Base-by-base conservation (phyloP, 176 grass and related monocot species). In the Poa annua region DNA sequence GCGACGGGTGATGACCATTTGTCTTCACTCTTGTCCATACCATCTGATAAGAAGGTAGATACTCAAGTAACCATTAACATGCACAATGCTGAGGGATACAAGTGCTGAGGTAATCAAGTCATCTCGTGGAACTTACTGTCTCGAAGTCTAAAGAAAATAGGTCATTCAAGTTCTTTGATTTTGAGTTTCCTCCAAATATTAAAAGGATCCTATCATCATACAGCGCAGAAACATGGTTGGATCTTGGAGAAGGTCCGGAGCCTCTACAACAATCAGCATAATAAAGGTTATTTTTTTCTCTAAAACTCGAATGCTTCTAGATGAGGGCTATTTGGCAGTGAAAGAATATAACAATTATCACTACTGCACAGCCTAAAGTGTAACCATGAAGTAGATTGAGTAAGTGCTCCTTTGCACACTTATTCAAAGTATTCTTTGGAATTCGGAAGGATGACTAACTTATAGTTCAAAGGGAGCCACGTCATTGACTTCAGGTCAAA, bases 401-500 rank as follows among this genome's bases (percentile, higher is more conserved):
- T 35, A 75, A 69, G 59, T 78, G 34, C 77, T 61, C 34, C 33
- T 78, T 26, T 51, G 3, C 17, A 32, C 16, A 55, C 73, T 21
- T 76, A 56, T 57, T 76, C 42, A 79, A 11, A n/a, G 21, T 25
- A 74, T 72, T 79, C 53, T 81, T 76, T 5, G 3, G 16, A n/a
- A 45, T 65, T 20, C 1, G 25, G 42, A 56, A 59, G 36, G 21
- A 83, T 25, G 34, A 79, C 91, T 88, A 79, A 99, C 93, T 95
- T 99, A 80, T 99, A 96, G 70, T 91, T 94, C 84, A 99, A 93
- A 70, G 96, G 96, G 90, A 98, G 96, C 96, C 96, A 98, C 75
- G 93, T 93, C 50, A 87, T 85, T 69, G 96, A 93, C 68, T 99
- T 96, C 57, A 96, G 86, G 88, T 96, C 91, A 8, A 99, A 89